Evolutionary conservation across 192 early-diverging fungal genomes (phyloP), one percentile per base, ranked within the genome.

Genomic region (Dissophora globulifera): DNA sequence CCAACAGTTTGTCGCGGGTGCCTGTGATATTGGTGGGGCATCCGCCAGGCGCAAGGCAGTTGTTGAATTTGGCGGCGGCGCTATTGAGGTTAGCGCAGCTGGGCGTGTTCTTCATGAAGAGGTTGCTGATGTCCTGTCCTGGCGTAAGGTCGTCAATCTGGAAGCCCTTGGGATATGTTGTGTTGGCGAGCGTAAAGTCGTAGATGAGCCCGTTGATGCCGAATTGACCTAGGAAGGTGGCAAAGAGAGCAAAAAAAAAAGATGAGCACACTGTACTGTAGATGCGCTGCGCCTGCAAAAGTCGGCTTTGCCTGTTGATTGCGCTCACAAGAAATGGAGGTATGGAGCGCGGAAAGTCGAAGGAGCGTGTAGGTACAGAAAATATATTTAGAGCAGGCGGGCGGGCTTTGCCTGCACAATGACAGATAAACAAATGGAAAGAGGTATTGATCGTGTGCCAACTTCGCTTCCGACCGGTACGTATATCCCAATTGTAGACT

Each of bases 51-150:
- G 69, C 56, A 3, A 79, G 53, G 43, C 87, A 88, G 46, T 82
- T 72, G 57, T 81, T 42, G 46, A 79, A 82, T 12, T 42, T 70
- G 4, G 58, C 58, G 1, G 85, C 86, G 2, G 79, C 78, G 59
- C 54, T 82, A 19, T 52, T 47, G 19, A 81, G 48, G 26, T 52
- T 52, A 12, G 33, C 12, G 69, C 81, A 88, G 27, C n/a, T 45
- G 4, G 47, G 49, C 13, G 35, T 66, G 9, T 76, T 45, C 29
- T 11, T 48, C 11, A 59, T 58, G 40, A 89, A 86, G 50, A 68
- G 76, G 12, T 78, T 67, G 40, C 84, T 89, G 50, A 90, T 30
- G 67, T 90, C 89, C 69, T 85, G 70, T 30, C 85, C 86, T 9
- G 83, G 63, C 3, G 54, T 61, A 43, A 84, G 64, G 6, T 62